Base-by-base conservation (phyloP, 2,329 filamentous ascomycete genomes). In the Pseudocercospora crystallina region DNA sequence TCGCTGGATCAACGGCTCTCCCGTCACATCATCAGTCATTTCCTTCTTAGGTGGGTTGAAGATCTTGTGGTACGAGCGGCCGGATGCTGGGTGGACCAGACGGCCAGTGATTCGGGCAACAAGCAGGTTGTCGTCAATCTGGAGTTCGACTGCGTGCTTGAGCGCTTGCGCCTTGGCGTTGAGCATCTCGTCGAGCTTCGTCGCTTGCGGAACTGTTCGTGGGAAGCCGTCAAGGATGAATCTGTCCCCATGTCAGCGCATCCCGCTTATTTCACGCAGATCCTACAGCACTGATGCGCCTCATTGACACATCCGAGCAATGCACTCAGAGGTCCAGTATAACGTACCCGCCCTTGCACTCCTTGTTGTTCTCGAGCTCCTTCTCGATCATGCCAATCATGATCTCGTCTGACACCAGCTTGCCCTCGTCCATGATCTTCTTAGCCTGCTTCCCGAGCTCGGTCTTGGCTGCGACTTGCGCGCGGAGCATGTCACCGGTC, bases 341-440 rank as follows among this genome's bases (percentile, higher is more conserved):
- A 46, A 76, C 82, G 64, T 80, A 96, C 92, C 94, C 94, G 75
- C 92, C 92, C 79, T 89, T 89, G 83, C 94, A 99, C 78, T 99
- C 92, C 68, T 82, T 76, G 80, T 99, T 99, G 76, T 81, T 87
- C 68, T 95, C 88, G 44, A 99, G 82, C 81, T 99, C 92, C 72
- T 86, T 88, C 84, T 94, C 92, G 80, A 99, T 99, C 94, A 99
- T 99, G 75, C 92, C 90, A 73, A 99, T 89, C 83, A 99, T 92
- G 71, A 99, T 99, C 71, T 97, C 92, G 74, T 99, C 94, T 73
- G 90, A 95, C 72, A 99, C 94, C 53, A 99, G 84, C 63, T 92
- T 92, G 65, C 94, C 94, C 72, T 92, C 87, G 71, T 99, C 94
- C 94, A 99, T 99, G 74, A 99, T 99, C 85, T 97, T 97, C 86